Conservation (phyloP, 805 yeast species). For the Ogataea dorogensis region DNA sequence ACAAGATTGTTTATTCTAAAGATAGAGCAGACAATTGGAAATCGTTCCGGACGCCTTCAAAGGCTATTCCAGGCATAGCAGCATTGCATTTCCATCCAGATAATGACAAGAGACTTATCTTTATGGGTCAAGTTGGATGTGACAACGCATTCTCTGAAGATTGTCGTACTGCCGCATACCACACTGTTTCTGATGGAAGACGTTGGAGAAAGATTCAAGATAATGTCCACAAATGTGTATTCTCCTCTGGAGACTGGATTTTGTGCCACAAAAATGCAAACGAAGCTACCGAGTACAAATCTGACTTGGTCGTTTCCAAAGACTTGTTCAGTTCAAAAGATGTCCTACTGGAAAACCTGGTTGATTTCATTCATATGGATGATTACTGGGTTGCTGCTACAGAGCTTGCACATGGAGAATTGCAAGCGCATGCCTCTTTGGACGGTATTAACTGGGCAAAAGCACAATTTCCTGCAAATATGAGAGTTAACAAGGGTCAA, state of each 20-base stretch:
- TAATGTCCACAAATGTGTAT: slow-evolving; percentile 64
- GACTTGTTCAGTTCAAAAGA: slow-evolving; percentile 48
- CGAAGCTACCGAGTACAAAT: slow-evolving; percentile 33
- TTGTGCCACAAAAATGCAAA: slow-evolving; percentile 54
- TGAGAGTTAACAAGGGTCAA: slow-evolving; percentile 55
- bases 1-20: slow-evolving; percentile 53
- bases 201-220: slow-evolving; percentile 55
- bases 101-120: slow-evolving; percentile 60
- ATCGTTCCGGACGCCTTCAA: slow-evolving; percentile 52
- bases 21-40: slow-evolving; percentile 68
- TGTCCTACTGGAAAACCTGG: slow-evolving; percentile 48
- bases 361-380: slow-evolving; percentile 71
- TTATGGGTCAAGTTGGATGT: slow-evolving; percentile 64
- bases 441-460: slow-evolving; percentile 74
- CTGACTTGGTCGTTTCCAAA: slow-evolving; percentile 44
- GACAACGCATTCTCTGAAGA: slow-evolving; percentile 39
- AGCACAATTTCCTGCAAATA: slow-evolving; percentile 69
- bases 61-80: slow-evolving; percentile 39
- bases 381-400: slow-evolving; percentile 71
- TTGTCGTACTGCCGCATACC: slow-evolving; percentile 59
- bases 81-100: slow-evolving; percentile 65
- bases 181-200: slow-evolving; percentile 65
- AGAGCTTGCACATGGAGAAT: slow-evolving; percentile 43
- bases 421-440: slow-evolving; percentile 66
- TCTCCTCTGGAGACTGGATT: slow-evolving; percentile 55